phyloP scores from a whole-genome alignment of 805 yeast genomes.

The Blastobotrys attinorum region DNA sequence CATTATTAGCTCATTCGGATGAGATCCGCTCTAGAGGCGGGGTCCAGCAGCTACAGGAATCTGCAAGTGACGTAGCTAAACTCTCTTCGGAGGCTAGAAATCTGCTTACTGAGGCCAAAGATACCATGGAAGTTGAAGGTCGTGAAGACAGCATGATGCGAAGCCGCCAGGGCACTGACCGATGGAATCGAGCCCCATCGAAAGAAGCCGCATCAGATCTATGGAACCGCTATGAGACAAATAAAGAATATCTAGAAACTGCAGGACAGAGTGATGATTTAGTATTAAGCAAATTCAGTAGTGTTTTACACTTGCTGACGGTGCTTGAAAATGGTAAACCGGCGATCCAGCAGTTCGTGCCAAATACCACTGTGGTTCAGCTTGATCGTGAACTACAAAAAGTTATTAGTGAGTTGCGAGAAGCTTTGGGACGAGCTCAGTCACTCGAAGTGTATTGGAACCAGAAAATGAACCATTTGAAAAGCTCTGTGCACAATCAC shows the following conservation, averaged over 20 bases:
- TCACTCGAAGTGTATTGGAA: slow-evolving; percentile 19
- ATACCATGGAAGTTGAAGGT: slow-evolving; percentile 42
- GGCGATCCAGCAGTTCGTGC: slow-evolving; percentile 25
- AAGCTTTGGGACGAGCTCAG: slow-evolving; percentile 15
- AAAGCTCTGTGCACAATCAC: slow-evolving; percentile 5
- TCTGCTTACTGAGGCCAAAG: slow-evolving; percentile 39
- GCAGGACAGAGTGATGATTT: slow-evolving; percentile 57
- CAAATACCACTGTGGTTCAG: slow-evolving; percentile 27
- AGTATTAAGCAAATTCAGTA: slow-evolving; percentile 39
- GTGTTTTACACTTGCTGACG: slow-evolving; percentile 41
- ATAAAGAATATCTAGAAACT: slow-evolving; percentile 43
- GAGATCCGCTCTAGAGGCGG: slow-evolving; percentile 52
- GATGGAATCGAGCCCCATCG: slow-evolving; percentile 49
- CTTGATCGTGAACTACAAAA: slow-evolving; percentile 31
- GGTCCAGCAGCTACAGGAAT: slow-evolving; percentile 31
- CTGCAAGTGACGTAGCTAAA: slow-evolving; percentile 34
- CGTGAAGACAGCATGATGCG: slow-evolving; percentile 49
- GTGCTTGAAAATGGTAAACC: slow-evolving; percentile 34
- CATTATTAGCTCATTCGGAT: slow-evolving; percentile 47
- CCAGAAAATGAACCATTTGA: slow-evolving; percentile 16
- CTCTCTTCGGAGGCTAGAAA: slow-evolving; percentile 36
- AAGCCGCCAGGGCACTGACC: slow-evolving; percentile 41
- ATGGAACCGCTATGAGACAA: slow-evolving; percentile 34
- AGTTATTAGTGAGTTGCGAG: slow-evolving; percentile 27
- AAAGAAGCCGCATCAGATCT: slow-evolving; percentile 36